These are phyloP conservation scores for Aschersonia sp. DNA, from an alignment of 2,329 filamentous ascomycete genomes.

Conservation along the genomic window DNA sequence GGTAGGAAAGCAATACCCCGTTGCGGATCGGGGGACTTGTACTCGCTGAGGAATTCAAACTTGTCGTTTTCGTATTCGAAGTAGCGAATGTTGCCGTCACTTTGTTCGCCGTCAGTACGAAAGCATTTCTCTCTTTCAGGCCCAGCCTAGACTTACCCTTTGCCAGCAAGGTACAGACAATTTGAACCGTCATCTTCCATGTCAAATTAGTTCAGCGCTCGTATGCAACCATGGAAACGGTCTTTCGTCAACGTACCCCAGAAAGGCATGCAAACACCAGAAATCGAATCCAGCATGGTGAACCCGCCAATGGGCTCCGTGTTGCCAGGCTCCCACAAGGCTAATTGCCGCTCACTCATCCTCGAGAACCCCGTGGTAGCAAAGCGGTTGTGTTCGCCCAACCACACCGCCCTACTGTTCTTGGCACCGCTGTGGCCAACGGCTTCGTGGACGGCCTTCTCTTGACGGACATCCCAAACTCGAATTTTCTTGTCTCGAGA, in stretches of 20 bases:
- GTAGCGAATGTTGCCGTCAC: slow-evolving; percentile 97
- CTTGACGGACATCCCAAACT: slow-evolving; percentile 93
- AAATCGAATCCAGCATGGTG: slow-evolving; percentile 82
- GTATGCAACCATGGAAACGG: not conserved
- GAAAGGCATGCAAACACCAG: slow-evolving; percentile 97
- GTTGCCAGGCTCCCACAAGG: slow-evolving; percentile 83
- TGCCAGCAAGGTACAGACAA: slow-evolving; percentile 90
- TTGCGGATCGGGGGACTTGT: slow-evolving; percentile 93
- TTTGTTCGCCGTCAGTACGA: slow-evolving; percentile 18
- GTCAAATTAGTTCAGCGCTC: slow-evolving; percentile 6
- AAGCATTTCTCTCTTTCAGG: not conserved
- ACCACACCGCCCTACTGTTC: slow-evolving; percentile 92
- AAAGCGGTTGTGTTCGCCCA: slow-evolving; percentile 92
- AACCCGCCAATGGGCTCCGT: slow-evolving; percentile 83
- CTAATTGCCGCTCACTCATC: slow-evolving; percentile 96
- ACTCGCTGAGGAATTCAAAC: slow-evolving; percentile 92
- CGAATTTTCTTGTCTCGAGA: slow-evolving; percentile 97
- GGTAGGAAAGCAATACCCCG: slow-evolving; percentile 88
- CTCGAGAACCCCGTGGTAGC: slow-evolving; percentile 94
- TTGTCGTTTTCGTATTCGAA: slow-evolving; percentile 98
- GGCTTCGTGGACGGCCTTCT: slow-evolving; percentile 72
- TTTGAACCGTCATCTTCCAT: slow-evolving; percentile 72
- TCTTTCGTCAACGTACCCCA: slow-evolving; percentile 50
- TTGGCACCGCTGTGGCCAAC: slow-evolving; percentile 84
- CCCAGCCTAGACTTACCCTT: slow-evolving; percentile 52